Percentiles rank a stretch among this genome's conserved stretches.
These are phyloP conservation scores for Phytopythium helicoides DNA, from an alignment of 352 stramenopile genomes.

Conservation along the genomic window DNA sequence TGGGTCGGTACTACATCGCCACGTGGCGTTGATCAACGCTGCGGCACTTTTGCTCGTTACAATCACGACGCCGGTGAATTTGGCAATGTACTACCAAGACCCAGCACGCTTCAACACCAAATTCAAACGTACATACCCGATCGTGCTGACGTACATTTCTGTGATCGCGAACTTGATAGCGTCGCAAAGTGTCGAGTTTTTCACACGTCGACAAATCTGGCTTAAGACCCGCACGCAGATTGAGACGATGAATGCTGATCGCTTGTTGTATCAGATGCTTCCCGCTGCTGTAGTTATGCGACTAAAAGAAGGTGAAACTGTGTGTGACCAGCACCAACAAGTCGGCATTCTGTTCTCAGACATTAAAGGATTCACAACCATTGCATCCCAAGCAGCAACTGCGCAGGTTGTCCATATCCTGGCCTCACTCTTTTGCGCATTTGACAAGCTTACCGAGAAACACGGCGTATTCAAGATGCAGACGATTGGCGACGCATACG, in stretches of 20 bases:
- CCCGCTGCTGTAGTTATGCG: constrained; percentile 79
- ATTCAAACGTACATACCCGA: constrained; percentile 81
- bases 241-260: constrained; percentile 82
- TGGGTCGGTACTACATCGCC: constrained; percentile 70
- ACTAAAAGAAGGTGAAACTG: constrained; percentile 80
- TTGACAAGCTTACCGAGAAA: constrained; percentile 91
- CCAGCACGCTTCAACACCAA: constrained; percentile 59
- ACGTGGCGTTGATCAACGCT: constrained; percentile 61
- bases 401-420: constrained; percentile 90
- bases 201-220: constrained; percentile 81
- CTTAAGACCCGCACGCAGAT: constrained; percentile 81
- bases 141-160: constrained; percentile 79
- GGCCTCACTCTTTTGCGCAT: constrained; percentile 89
- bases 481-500: constrained; percentile 92
- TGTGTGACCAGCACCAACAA: constrained; percentile 85
- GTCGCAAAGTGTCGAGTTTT: constrained; percentile 80
- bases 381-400: constrained; percentile 79
- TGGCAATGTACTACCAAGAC: constrained; percentile 50
- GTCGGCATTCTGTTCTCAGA: constrained; percentile 90
- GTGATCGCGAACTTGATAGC: constrained; percentile 80
- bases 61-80: constrained; percentile 31
- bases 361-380: constrained; percentile 92
- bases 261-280: constrained; percentile 86
- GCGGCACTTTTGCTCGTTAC: constrained; percentile 53
- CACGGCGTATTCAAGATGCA: constrained; percentile 94